Evolutionary conservation across 1,284 basidiomycete species (phyloP).

Genomic region (Austroboletus niveus): DNA sequence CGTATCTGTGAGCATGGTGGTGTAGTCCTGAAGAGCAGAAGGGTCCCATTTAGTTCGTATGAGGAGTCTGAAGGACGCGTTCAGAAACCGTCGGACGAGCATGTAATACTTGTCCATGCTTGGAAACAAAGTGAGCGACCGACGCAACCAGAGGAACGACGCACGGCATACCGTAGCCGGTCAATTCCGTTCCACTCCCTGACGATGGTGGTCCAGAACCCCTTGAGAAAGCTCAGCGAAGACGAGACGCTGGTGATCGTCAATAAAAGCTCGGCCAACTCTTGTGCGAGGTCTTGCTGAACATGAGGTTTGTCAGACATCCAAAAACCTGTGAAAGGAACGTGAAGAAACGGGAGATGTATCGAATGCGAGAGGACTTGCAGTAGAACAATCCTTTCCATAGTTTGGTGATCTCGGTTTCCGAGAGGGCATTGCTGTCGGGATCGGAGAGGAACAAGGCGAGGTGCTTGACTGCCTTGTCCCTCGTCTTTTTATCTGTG

Average conservation of each 20-base stretch:
- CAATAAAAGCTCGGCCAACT: conserved; percentile 81
- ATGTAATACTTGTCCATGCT: conserved; percentile 98
- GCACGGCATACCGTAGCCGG: conserved; percentile 64
- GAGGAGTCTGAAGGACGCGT: conserved; percentile 82
- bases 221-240: conserved; percentile 76
- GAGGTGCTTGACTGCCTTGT: conserved; percentile 83
- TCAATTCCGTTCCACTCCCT: conserved; percentile 94
- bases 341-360: conserved; percentile 5
- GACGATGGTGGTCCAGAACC: conserved; percentile 89
- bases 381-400: conserved; percentile 99
- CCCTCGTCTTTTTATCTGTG: conserved; percentile 84
- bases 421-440: conserved; percentile 53
- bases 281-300: conserved; percentile 87
- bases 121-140: conserved; percentile 7
- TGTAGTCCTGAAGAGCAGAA: conserved; percentile 57
- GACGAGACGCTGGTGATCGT: conserved; percentile 59
- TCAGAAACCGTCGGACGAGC: conserved; percentile 86
- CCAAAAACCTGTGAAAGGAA: conserved; percentile 77
- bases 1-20: conserved; percentile 57
- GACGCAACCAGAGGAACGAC: not conserved
- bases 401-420: conserved; percentile 83
- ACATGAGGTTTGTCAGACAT: conserved; percentile 99
- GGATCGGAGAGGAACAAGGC: conserved; percentile 72
- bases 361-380: conserved; percentile 38
- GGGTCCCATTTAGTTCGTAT: conserved; percentile 69